Percentiles rank a stretch among this genome's conserved stretches.
phyloP scores from a whole-genome alignment of 2,329 filamentous ascomycete genomes.

The Cercospora berteroae region DNA sequence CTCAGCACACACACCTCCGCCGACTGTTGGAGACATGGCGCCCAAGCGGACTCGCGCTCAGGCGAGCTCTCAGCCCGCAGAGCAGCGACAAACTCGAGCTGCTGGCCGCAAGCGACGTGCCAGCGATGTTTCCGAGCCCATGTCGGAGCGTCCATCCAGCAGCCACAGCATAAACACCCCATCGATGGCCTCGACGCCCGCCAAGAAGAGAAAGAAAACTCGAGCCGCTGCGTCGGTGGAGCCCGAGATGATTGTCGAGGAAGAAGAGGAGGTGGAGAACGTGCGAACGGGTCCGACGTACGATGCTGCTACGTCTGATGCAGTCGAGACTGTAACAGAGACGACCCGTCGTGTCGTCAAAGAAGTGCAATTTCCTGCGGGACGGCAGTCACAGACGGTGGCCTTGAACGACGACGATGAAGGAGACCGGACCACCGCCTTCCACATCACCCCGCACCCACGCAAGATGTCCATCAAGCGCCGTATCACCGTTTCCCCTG shows the following conservation, averaged over 20 bases:
- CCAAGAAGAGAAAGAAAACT: constrained; percentile 30
- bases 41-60: constrained; percentile 28
- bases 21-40: constrained; percentile 22
- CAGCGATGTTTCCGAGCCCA: constrained; percentile 31
- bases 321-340: constrained; percentile 21
- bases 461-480: constrained; percentile 32
- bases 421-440: constrained; percentile 29
- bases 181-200: constrained; percentile 21
- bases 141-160: constrained; percentile 27
- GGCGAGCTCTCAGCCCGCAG: constrained; percentile 18
- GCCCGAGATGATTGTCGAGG: constrained; percentile 31
- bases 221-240: constrained; percentile 25
- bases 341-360: constrained; percentile 18
- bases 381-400: constrained; percentile 19
- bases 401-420: constrained; percentile 21
- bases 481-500: constrained; percentile 35
- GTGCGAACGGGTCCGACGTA: not conserved
- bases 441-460: constrained; percentile 37
- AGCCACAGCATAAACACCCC: constrained; percentile 20
- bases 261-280: constrained; percentile 24
- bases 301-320: constrained; percentile 20
- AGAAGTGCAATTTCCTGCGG: constrained; percentile 34
- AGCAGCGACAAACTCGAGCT: constrained; percentile 22
- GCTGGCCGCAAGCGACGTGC: constrained; percentile 29
- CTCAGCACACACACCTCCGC: not conserved